phyloP scores from a whole-genome alignment of 495 filamentous ascomycete genomes.

The Cenococcum geophilum region DNA sequence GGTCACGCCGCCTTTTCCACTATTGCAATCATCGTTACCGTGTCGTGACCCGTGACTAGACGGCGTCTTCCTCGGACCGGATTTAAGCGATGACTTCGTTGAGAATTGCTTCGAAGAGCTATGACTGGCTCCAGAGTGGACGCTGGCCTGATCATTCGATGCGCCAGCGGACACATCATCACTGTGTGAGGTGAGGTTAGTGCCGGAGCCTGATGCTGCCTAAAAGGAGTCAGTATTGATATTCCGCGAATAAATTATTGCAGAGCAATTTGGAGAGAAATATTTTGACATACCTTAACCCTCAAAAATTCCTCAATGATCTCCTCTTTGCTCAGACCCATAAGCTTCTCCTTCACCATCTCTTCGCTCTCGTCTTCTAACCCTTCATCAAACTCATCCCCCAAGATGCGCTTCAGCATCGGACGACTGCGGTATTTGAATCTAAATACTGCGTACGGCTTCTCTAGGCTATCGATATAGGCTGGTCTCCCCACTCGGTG shows the following conservation, averaged over 20 bases:
- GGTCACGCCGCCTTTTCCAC: background rate
- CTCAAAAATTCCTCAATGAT: constrained; percentile 30
- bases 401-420: constrained; percentile 12
- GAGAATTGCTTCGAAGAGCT: background rate
- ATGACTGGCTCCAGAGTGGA: background rate
- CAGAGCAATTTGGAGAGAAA: no score
- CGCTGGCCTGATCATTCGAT: background rate
- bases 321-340: constrained; percentile 28
- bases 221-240: no score
- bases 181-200: no score
- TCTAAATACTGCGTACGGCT: constrained; percentile 45
- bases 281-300: background rate
- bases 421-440: constrained; percentile 44
- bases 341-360: constrained; percentile 11
- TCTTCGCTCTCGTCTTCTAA: background rate
- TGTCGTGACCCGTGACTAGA: background rate
- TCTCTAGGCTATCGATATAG: constrained; percentile 41
- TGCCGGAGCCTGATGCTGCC: no score
- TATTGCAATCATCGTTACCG: background rate
- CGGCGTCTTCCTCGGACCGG: background rate
- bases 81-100: background rate
- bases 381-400: constrained; percentile 6
- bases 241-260: no score
- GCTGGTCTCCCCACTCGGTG: constrained; percentile 36
- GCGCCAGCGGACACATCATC: no score